A percentile compares a stretch with the other conserved stretches of the same genome.
phyloP scores from a whole-genome alignment of 495 filamentous ascomycete genomes.

The Collariella sp. region DNA sequence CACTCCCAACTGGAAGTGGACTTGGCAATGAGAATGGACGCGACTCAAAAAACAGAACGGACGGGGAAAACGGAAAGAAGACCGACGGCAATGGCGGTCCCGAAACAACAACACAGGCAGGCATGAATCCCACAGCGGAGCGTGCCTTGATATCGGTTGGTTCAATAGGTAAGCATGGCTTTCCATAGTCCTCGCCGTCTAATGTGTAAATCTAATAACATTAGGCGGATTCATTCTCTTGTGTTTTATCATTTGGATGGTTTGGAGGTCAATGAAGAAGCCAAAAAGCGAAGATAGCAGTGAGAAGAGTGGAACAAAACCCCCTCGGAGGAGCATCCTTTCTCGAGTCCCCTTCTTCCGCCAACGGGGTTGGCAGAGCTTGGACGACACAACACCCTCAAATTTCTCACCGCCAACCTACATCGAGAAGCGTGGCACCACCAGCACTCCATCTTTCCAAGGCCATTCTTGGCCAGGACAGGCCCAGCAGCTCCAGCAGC shows the following conservation, averaged over 20 bases:
- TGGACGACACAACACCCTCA: constrained; percentile 9
- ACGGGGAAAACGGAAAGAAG: constrained; percentile 10
- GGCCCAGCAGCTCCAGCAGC: constrained; percentile 4
- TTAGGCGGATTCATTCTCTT: constrained; percentile 37
- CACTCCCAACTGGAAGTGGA: background rate
- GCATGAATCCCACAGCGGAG: constrained; percentile 32
- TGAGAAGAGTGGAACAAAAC: background rate
- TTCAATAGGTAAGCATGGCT: constrained; percentile 47
- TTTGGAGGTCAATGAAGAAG: constrained; percentile 32
- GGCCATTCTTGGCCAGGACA: constrained; percentile 28
- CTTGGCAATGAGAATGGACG: constrained; percentile 6
- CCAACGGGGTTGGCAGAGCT: constrained; percentile 15
- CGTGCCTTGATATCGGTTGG: constrained; percentile 40
- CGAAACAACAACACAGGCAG: constrained; percentile 3
- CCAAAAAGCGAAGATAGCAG: constrained; percentile 13
- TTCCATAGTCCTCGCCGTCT: constrained; percentile 8
- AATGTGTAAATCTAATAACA: background rate
- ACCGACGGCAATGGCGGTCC: constrained; percentile 10
- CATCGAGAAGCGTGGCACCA: constrained; percentile 20
- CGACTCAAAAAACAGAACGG: constrained; percentile 10
- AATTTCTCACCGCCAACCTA: constrained; percentile 27
- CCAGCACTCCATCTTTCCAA: background rate
- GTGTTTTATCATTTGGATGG: constrained; percentile 33
- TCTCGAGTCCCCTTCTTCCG: constrained; percentile 12
- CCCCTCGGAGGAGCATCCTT: background rate